A percentile compares a stretch with the other conserved stretches of the same genome.
These are phyloP conservation scores for Bombardia bombarda DNA, from an alignment of 495 filamentous ascomycete species.

Conservation along the genomic window DNA sequence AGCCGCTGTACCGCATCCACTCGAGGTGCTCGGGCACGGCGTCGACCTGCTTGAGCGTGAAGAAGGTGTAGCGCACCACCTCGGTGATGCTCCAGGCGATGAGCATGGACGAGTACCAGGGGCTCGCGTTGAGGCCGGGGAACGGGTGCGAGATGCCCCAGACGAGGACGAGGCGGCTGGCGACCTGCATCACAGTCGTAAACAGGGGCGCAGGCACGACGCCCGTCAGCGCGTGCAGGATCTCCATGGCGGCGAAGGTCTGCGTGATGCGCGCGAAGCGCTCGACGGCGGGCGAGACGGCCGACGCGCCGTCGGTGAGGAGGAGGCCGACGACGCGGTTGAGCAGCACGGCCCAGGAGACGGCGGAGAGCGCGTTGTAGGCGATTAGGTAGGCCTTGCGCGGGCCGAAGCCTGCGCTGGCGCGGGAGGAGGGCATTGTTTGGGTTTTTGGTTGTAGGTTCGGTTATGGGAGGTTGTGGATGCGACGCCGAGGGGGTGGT, in stretches of 20 bases:
- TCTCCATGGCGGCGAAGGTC: conserved; percentile 72
- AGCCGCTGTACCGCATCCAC: conserved; percentile 91
- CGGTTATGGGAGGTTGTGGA: neutral
- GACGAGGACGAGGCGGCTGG: conserved; percentile 71
- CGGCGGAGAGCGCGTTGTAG: conserved; percentile 73
- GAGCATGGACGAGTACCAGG: conserved; percentile 63
- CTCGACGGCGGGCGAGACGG: conserved; percentile 44
- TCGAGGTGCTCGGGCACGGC: conserved; percentile 51
- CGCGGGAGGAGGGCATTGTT: neutral
- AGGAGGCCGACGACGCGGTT: conserved; percentile 40
- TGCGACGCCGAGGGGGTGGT: too few relatives aligned
- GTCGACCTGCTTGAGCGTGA: conserved; percentile 60
- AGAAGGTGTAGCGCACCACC: conserved; percentile 82
- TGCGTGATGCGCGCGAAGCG: conserved; percentile 71
- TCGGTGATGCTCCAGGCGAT: conserved; percentile 80
- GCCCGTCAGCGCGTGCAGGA: conserved; percentile 67
- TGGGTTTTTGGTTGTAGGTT: neutral
- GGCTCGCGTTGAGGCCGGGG: conserved; percentile 46
- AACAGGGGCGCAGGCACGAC: conserved; percentile 75
- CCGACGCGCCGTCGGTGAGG: conserved; percentile 10
- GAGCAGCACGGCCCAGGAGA: conserved; percentile 69
- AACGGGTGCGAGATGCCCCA: conserved; percentile 66
- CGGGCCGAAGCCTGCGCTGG: conserved; percentile 1
- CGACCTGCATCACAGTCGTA: conserved; percentile 86
- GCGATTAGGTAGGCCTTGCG: conserved; percentile 62